A percentile compares a stretch with the other conserved stretches of the same genome.
phyloP scores from a whole-genome alignment of 768 basidiomycete genomes.

The Pholiota microspora region DNA sequence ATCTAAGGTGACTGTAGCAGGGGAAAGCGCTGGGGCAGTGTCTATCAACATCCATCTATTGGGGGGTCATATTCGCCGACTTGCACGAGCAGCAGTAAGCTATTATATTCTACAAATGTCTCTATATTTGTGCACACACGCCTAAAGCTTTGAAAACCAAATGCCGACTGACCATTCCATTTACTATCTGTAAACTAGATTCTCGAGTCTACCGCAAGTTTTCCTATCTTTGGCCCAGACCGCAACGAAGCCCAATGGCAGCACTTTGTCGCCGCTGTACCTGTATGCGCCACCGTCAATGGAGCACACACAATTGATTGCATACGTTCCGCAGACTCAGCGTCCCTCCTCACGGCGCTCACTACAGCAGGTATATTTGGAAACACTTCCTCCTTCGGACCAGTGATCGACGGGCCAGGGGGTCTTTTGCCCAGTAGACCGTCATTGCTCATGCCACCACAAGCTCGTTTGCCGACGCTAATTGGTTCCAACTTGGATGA shows the following conservation, averaged over 20 bases:
- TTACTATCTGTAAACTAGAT: slow-evolving; percentile 26
- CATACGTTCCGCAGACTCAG: slow-evolving; percentile 13
- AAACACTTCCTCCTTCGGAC: slow-evolving; percentile 13
- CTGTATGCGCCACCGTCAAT: slow-evolving; percentile 22
- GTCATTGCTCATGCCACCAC: slow-evolving; percentile 24
- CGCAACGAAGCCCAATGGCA: slow-evolving; percentile 29
- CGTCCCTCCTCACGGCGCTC: slow-evolving; percentile 6
- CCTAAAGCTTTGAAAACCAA: neutral
- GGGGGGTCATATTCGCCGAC: slow-evolving; percentile 22
- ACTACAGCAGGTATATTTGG: slow-evolving; percentile 6
- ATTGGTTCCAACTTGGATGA: slow-evolving; percentile 33
- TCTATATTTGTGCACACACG: too few species aligned
- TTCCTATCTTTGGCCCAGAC: slow-evolving; percentile 27
- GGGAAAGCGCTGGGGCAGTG: slow-evolving; percentile 51
- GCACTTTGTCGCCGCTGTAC: slow-evolving; percentile 30
- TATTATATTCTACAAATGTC: too few species aligned
- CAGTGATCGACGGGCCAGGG: slow-evolving; percentile 36
- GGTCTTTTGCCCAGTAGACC: slow-evolving; percentile 35
- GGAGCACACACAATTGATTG: slow-evolving; percentile 31
- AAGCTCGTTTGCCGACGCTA: slow-evolving; percentile 32
- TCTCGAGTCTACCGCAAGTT: slow-evolving; percentile 32
- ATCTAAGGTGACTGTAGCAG: slow-evolving; percentile 43
- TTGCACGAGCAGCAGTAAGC: slow-evolving; percentile 30
- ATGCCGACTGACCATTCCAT: neutral
- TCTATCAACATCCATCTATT: slow-evolving; percentile 32